A percentile compares a stretch with the other conserved stretches of the same genome.
phyloP scores from a whole-genome alignment of 2,329 filamentous ascomycete species.

The Hortaea sp. region DNA sequence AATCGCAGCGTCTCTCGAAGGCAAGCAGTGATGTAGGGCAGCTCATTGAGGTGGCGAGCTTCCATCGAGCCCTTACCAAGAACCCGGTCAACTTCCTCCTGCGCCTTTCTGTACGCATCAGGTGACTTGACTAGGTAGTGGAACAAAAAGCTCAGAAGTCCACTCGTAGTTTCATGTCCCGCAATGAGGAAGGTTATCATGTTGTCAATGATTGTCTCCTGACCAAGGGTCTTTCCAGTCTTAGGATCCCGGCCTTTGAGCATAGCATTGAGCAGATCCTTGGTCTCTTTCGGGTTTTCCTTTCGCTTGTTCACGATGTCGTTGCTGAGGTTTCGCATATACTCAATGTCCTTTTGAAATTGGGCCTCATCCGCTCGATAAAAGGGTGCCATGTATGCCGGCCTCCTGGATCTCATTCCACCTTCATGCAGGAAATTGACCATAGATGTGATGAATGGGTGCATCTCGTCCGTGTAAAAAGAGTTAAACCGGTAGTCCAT shows the following conservation, averaged over 20 bases:
- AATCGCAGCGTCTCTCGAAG: slow-evolving; percentile 56
- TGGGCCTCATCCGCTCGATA: slow-evolving; percentile 26
- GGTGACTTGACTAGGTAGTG: slow-evolving; percentile 58
- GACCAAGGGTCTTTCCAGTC: slow-evolving; percentile 55
- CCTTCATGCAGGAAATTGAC: slow-evolving; percentile 43
- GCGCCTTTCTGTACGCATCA: slow-evolving; percentile 48
- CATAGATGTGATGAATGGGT: slow-evolving; percentile 63
- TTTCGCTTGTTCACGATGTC: slow-evolving; percentile 53
- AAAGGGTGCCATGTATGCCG: slow-evolving; percentile 32
- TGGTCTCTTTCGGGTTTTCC: slow-evolving; percentile 44
- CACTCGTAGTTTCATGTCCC: slow-evolving; percentile 62
- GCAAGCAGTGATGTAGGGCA: slow-evolving; percentile 57
- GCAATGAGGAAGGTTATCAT: slow-evolving; percentile 60
- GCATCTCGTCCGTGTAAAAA: slow-evolving; percentile 55
- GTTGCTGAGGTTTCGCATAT: slow-evolving; percentile 45
- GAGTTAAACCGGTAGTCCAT: slow-evolving; percentile 41
- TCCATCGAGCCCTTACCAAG: slow-evolving; percentile 49
- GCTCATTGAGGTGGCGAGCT: slow-evolving; percentile 51
- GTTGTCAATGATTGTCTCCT: slow-evolving; percentile 56
- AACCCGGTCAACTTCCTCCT: slow-evolving; percentile 57
- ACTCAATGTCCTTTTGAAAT: slow-evolving; percentile 39
- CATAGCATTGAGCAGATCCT: slow-evolving; percentile 63
- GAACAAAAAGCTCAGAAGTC: slow-evolving; percentile 54
- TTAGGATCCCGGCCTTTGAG: slow-evolving; percentile 56
- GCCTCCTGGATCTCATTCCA: slow-evolving; percentile 41